Base-by-base conservation (phyloP, 305 asterid genomes). In the Fraxinus velutina region DNA sequence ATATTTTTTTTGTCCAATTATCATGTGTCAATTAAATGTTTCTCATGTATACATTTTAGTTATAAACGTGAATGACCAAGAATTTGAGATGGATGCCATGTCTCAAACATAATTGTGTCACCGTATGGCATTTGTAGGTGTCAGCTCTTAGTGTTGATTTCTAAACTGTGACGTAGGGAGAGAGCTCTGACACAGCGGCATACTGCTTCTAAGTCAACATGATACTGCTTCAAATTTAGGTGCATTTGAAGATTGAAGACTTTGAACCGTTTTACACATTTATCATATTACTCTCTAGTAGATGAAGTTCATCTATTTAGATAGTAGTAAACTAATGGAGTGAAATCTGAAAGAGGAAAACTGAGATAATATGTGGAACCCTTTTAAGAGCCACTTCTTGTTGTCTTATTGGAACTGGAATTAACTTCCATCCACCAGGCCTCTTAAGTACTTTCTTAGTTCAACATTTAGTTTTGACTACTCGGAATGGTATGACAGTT, bases 131-230 rank as follows among this genome's bases (percentile, higher is more conserved):
- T 78, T 73, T 62, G 34, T 33, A 2, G 66, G 73, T 77, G 73
- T 80, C 76, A 78, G 34, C 79, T 72, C 47, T 73, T 80, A 32
- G 24, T 71, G 84, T 76, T 55, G 76, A 68, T 73, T 78, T 75
- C 57, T 37, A n/a, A 74, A 30, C 74, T 84, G 75, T 68, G 10
- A 29, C 4, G 4, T 22, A 22, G n/a, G 76, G 68, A 36, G 52
- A 81, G 78, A 64, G 37, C 77, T 82, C 70, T 36, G 64, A 82
- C 64, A 39, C 77, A 74, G 73, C 66, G 24, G 78, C 68, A 4
- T 78, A 32, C 42, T 71, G 71, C 73, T 74, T 78, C 12, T 78
- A 74, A 66, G 78, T 66, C 39, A 62, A 39, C 70, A 36, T 73
- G 73, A 80, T 22, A 62, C 13, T 62, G 72, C 72, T 62, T 62